These are phyloP conservation scores for Ustilago esculenta DNA, from an alignment of 1,284 basidiomycete species.

Conservation along the genomic window DNA sequence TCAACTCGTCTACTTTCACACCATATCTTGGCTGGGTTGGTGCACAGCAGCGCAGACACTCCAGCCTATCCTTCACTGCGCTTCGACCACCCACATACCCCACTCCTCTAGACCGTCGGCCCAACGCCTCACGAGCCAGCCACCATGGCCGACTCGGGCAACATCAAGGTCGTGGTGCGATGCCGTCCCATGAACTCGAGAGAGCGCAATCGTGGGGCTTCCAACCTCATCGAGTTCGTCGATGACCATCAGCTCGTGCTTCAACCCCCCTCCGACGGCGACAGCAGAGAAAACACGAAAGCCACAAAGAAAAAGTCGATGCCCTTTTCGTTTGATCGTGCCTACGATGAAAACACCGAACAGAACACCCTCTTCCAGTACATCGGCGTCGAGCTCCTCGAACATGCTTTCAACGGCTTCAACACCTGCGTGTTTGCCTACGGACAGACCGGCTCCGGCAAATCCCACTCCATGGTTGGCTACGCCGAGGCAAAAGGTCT, in stretches of 20 bases:
- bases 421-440: slow-evolving; percentile 74
- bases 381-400: slow-evolving; percentile 89
- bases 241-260: slow-evolving; percentile 57
- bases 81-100: too few species aligned
- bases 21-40: too few species aligned
- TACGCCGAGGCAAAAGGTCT: slow-evolving; percentile 95
- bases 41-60: too few species aligned
- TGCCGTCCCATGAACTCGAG: slow-evolving; percentile 62
- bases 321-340: slow-evolving; percentile 62
- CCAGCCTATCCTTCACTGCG: too few species aligned
- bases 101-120: background rate
- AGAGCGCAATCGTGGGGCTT: slow-evolving; percentile 56
- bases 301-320: slow-evolving; percentile 62
- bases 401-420: slow-evolving; percentile 95
- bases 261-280: slow-evolving; percentile 48
- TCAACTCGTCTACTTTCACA: too few species aligned
- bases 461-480: slow-evolving; percentile 48
- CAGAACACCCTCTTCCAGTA: slow-evolving; percentile 87
- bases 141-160: slow-evolving; percentile 62
- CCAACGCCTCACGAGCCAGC: background rate
- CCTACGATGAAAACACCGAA: slow-evolving; percentile 62
- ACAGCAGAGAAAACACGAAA: slow-evolving; percentile 46
- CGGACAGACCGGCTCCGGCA: slow-evolving; percentile 62
- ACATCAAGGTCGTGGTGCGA: slow-evolving; percentile 65
- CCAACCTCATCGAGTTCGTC: slow-evolving; percentile 57